Conservation (phyloP, 192 early-diverging fungal species). For the Piromyces finnis region DNA sequence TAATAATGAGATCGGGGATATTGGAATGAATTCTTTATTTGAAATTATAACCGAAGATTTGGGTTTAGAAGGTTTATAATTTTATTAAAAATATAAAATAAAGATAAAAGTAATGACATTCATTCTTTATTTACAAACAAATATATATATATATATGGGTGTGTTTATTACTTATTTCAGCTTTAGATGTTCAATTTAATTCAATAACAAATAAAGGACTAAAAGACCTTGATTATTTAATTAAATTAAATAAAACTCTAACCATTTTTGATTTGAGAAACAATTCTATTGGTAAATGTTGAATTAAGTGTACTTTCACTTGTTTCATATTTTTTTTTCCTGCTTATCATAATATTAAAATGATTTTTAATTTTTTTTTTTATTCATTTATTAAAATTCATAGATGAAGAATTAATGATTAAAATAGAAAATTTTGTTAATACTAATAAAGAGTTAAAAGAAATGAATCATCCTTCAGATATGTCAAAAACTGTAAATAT, state of each 20-base stretch:
- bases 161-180: too few relatives aligned
- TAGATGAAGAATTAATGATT: background rate
- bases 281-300: background rate
- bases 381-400: background rate
- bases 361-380: background rate
- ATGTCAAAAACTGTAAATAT: background rate
- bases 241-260: background rate
- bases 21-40: background rate
- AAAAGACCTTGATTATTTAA: background rate
- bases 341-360: too few relatives aligned
- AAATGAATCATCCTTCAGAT: background rate
- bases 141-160: too few relatives aligned
- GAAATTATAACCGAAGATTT: background rate
- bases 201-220: background rate
- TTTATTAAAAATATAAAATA: background rate
- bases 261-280: background rate
- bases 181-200: background rate
- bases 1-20: background rate
- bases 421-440: background rate
- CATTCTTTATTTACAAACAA: too few relatives aligned
- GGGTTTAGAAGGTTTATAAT: background rate
- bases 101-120: too few relatives aligned
- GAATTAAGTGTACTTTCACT: too few relatives aligned
- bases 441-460: background rate
- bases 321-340: too few relatives aligned